These are phyloP conservation scores for Waltergamsia citrina DNA, from an alignment of 2,329 filamentous ascomycete species.

Conservation along the genomic window DNA sequence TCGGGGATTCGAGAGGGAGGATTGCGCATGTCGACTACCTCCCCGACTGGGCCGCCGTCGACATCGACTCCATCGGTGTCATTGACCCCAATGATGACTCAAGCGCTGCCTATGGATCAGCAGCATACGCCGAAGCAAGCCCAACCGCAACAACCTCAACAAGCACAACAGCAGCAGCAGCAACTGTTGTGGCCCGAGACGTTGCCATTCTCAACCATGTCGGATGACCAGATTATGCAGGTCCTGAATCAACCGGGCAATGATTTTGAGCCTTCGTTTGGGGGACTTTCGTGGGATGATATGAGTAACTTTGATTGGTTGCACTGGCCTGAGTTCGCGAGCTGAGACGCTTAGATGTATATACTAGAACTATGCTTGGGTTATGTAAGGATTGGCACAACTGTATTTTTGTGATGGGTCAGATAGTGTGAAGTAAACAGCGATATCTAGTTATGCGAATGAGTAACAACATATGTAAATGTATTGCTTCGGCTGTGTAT, in stretches of 20 bases:
- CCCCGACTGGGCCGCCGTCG: conserved; percentile 1
- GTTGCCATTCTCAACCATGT: conserved; percentile 59
- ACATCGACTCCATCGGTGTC: neutral
- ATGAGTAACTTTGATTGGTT: conserved; percentile 49
- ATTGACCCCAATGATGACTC: too few relatives aligned
- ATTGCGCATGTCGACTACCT: conserved; percentile 2
- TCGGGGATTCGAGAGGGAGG: conserved; percentile 1
- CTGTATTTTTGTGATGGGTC: too few relatives aligned
- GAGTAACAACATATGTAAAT: too few relatives aligned
- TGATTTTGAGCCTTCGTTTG: conserved; percentile 44
- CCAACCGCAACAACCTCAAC: conserved; percentile 4
- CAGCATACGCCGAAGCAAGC: conserved; percentile 4
- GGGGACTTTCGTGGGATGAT: conserved; percentile 49
- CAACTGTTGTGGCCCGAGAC: conserved; percentile 34
- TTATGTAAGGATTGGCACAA: too few relatives aligned
- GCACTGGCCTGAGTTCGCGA: conserved; percentile 37
- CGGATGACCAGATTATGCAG: conserved; percentile 57
- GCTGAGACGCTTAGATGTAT: conserved; percentile 7
- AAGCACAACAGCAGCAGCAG: conserved; percentile 4
- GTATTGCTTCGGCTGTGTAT: too few relatives aligned
- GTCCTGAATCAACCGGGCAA: conserved; percentile 54
- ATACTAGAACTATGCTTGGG: neutral
- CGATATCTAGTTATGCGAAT: too few relatives aligned
- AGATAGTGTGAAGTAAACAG: too few relatives aligned
- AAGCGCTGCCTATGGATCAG: conserved; percentile 2